These are phyloP conservation scores for Isoetes engelmannii DNA, from an alignment of 83 land plant species.

Conservation along the genomic window DNA sequence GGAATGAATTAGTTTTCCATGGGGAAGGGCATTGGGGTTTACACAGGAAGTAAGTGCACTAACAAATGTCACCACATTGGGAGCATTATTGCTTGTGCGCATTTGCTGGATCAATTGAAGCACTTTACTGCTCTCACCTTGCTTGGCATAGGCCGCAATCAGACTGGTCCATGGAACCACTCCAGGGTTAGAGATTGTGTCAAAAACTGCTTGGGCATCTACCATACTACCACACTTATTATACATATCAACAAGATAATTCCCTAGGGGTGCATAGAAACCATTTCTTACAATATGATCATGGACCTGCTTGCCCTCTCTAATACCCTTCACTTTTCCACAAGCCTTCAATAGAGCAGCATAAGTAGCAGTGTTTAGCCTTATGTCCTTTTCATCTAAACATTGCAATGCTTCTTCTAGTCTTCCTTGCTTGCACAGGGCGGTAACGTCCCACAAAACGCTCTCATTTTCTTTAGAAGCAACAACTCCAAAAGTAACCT, in stretches of 20 bases:
- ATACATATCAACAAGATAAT: background rate
- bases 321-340: background rate
- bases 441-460: too few relatives aligned
- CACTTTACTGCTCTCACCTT: background rate
- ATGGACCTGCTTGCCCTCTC: background rate
- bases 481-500: too few relatives aligned
- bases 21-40: background rate
- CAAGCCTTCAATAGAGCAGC: background rate
- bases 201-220: slow-evolving; percentile 2
- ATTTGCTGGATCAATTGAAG: background rate
- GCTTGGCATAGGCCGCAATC: background rate
- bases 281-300: background rate
- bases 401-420: too few relatives aligned
- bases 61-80: background rate
- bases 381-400: too few relatives aligned
- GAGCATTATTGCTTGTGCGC: background rate
- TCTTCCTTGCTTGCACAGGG: too few relatives aligned
- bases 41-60: background rate
- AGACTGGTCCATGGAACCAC: background rate
- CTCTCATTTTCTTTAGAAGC: too few relatives aligned
- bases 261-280: background rate
- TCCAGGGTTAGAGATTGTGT: background rate
- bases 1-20: background rate
- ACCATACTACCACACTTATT: background rate
- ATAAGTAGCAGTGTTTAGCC: background rate